phyloP scores from a whole-genome alignment of 306 rosid species.

The Vigna hirtella region DNA sequence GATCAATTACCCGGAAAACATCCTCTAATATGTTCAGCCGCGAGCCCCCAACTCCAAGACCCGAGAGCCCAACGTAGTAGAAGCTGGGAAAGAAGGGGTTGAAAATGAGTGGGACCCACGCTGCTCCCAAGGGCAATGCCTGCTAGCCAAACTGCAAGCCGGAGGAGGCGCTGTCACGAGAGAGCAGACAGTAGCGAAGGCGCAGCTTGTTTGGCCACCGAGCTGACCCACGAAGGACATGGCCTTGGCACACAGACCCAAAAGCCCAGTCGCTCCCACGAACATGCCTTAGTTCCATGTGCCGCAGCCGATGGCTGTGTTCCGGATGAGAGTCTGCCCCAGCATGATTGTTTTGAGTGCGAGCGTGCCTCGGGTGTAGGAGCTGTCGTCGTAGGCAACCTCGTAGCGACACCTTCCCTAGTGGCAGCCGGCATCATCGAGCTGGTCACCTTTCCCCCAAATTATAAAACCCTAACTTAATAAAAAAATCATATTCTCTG shows the following conservation, averaged over 20 bases:
- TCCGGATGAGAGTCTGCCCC: slow-evolving; percentile 61
- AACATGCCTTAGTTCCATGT: slow-evolving; percentile 89
- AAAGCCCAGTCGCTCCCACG: slow-evolving; percentile 82
- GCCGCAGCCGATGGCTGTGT: slow-evolving; percentile 90
- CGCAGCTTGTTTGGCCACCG: slow-evolving; percentile 78
- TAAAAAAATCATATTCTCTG: too few species aligned
- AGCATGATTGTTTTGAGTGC: slow-evolving; percentile 78
- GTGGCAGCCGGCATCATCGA: slow-evolving; percentile 66
- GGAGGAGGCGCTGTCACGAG: slow-evolving; percentile 59
- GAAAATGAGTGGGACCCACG: slow-evolving; percentile 80
- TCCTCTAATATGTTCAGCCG: slow-evolving; percentile 63
- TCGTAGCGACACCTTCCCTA: slow-evolving; percentile 73
- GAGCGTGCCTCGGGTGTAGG: slow-evolving; percentile 81
- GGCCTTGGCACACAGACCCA: slow-evolving; percentile 88
- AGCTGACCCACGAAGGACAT: slow-evolving; percentile 88
- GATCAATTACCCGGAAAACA: slow-evolving; percentile 53
- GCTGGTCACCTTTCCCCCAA: slow-evolving; percentile 34
- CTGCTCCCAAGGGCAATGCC: slow-evolving; percentile 78
- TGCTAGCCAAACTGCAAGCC: slow-evolving; percentile 81
- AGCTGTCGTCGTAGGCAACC: slow-evolving; percentile 85
- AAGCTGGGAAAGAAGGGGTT: slow-evolving; percentile 75
- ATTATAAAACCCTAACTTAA: too few species aligned
- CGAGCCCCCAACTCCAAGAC: slow-evolving; percentile 85
- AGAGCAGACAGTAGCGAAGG: slow-evolving; percentile 72
- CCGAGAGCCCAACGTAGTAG: slow-evolving; percentile 74